Base-by-base conservation (phyloP, 306 rosid species). In the Lotus japonicus region DNA sequence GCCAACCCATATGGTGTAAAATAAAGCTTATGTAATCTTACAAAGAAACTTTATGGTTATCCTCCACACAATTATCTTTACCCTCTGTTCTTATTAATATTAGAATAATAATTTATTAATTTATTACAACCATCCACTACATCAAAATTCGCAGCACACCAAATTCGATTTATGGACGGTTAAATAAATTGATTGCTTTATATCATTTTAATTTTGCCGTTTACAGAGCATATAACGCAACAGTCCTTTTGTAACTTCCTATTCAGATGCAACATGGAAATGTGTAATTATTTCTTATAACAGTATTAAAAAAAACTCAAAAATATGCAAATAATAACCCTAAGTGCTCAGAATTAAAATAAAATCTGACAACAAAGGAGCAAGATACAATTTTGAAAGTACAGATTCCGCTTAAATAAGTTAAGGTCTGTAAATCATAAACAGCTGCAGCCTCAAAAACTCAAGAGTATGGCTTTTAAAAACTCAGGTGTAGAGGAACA, bases 401-500 rank as follows among this genome's bases (percentile, higher is more conserved):
- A 38, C 51, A 12, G 56, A 35, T 58, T 38, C 19, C 33, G 11
- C 55, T 23, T 17, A 53, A 53, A 53, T 49, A 63, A 45, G 77
- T 61, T 42, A 11, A 38, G 57, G 50, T 70, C 36, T 23, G 11
- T 23, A 50, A 28, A 52, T 43, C 53, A 78, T 42, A 43, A 33
- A 19, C 65, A 43, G 23, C 18, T 4, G 71, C 46, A 68, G 57
- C 54, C 68, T 39, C 33, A 13, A 36, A 58, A 14, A 13, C 5
- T 13, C 54, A 41, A 10, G 10, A 15, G 42, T 48, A 12, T 16
- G 1, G 26, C 13, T 5, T 14, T 21, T 15, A 14, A 10, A 49
- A 73, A 21, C 44, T 53, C 18, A 28, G 60, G 23, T 67, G 42
- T 58, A 68, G n/a, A 51, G 9, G 28, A 78, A 43, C 19, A 65